Percentiles rank a stretch among this genome's conserved stretches.
phyloP scores from a whole-genome alignment of 179 eudicot species.

The Beta macrorhiza region DNA sequence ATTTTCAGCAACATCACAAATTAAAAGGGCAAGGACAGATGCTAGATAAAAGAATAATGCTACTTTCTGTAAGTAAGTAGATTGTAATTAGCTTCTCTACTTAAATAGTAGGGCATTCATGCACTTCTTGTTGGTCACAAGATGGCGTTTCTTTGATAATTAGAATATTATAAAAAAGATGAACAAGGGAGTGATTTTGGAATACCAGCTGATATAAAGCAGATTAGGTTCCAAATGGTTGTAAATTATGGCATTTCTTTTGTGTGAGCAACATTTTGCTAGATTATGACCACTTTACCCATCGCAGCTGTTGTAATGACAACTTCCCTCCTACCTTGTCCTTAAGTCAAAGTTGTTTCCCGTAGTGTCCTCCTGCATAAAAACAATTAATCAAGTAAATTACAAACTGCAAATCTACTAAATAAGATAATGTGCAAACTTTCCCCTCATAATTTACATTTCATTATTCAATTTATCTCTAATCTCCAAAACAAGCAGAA shows the following conservation, averaged over 20 bases:
- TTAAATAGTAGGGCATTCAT: slow-evolving; percentile 34
- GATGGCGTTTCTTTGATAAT: slow-evolving; percentile 24
- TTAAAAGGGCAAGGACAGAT: slow-evolving; percentile 4
- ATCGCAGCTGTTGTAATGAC: slow-evolving; percentile 15
- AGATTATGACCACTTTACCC: slow-evolving; percentile 15
- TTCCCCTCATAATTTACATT: background rate
- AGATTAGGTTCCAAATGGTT: slow-evolving; percentile 26
- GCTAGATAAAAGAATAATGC: slow-evolving; percentile 15
- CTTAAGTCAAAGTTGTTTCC: slow-evolving; percentile 3
- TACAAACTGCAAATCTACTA: slow-evolving; percentile 1
- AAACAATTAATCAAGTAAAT: slow-evolving; percentile 3
- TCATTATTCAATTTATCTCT: background rate
- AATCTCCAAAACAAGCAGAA: background rate
- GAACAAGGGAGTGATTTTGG: slow-evolving; percentile 33
- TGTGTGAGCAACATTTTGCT: slow-evolving; percentile 30
- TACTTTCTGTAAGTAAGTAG: slow-evolving; percentile 14
- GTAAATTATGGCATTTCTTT: slow-evolving; percentile 26
- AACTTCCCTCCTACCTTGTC: slow-evolving; percentile 16
- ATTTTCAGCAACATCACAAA: slow-evolving; percentile 21
- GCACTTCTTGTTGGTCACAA: slow-evolving; percentile 35
- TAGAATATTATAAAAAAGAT: slow-evolving; percentile 16
- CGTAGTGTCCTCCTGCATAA: slow-evolving; percentile 2
- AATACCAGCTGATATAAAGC: slow-evolving; percentile 17
- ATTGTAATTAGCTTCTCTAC: slow-evolving; percentile 17
- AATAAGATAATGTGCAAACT: slow-evolving; percentile 10